Evolutionary conservation across 805 yeast species (phyloP).

Genomic region (Ogataea sp.): DNA sequence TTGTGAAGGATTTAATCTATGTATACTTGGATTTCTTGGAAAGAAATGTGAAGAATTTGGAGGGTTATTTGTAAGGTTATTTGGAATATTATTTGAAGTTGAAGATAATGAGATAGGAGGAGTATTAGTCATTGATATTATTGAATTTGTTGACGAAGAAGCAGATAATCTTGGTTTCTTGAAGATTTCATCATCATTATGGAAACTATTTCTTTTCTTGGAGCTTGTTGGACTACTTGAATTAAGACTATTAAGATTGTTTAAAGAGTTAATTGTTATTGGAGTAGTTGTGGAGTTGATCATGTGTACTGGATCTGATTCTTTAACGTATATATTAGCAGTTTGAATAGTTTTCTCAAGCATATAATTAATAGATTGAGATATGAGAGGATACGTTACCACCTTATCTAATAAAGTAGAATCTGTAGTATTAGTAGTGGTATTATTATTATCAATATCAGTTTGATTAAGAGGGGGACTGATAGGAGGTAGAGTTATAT

Average conservation of each 20-base stretch:
- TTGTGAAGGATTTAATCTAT: neutral
- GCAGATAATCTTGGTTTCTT: conserved; percentile 14
- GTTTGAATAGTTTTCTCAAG: conserved; percentile 25
- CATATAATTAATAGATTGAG: conserved; percentile 27
- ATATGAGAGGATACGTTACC: conserved; percentile 28
- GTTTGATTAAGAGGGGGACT: no score
- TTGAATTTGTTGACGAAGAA: conserved; percentile 3
- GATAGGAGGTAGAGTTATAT: neutral
- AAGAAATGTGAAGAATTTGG: no score
- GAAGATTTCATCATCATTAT: conserved; percentile 1
- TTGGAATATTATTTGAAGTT: neutral
- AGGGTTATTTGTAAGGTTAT: no score
- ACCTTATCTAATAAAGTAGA: conserved; percentile 26
- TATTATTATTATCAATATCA: neutral
- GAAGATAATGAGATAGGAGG: neutral
- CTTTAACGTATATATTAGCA: conserved; percentile 16
- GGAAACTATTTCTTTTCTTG: no score
- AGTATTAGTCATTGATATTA: neutral
- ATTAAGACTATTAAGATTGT: no score
- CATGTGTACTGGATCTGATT: neutral
- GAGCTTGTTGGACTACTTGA: no score
- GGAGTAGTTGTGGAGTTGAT: neutral
- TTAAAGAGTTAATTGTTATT: no score
- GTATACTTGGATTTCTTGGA: neutral
- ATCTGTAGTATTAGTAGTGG: neutral